Percentiles rank a stretch among this genome's conserved stretches.
Conservation (phyloP, 169 alveolate genomes). For the Plasmodium cynomolgi region DNA sequence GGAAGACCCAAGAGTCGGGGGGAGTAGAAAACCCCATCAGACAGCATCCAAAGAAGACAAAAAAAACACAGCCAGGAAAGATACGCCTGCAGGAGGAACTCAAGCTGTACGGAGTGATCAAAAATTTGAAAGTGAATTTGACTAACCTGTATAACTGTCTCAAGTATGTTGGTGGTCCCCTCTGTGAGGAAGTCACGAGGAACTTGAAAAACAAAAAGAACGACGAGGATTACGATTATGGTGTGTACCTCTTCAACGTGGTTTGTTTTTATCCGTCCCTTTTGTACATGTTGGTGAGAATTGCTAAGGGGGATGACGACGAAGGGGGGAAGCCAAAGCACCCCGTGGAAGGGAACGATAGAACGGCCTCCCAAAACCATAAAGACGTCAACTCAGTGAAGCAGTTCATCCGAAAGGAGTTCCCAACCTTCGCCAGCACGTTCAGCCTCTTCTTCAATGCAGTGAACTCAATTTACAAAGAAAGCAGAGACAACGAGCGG, state of each 20-base stretch:
- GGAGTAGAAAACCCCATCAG: background rate
- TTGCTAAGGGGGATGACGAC: background rate
- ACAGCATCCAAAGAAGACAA: conserved; percentile 9
- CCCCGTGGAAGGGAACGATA: background rate
- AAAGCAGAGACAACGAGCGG: conserved; percentile 35
- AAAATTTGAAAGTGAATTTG: conserved; percentile 40
- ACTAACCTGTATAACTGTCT: conserved; percentile 39
- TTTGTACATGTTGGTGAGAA: conserved; percentile 18
- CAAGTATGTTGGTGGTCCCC: conserved; percentile 34
- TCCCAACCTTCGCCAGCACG: background rate
- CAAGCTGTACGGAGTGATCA: conserved; percentile 17
- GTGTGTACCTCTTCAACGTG: conserved; percentile 37
- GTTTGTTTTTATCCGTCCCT: conserved; percentile 50
- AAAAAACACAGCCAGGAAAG: background rate
- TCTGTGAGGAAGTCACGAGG: conserved; percentile 3
- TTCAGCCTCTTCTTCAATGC: conserved; percentile 3
- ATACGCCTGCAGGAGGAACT: conserved; percentile 1
- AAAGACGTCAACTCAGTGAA: background rate
- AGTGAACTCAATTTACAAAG: conserved; percentile 16
- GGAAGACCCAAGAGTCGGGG: background rate
- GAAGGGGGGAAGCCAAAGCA: background rate
- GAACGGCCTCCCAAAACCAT: background rate
- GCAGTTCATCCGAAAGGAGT: conserved; percentile 7
- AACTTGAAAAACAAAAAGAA: conserved; percentile 10
- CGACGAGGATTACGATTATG: conserved; percentile 37